These are phyloP conservation scores for Datura wrightii DNA, from an alignment of 257 asterid species.

Conservation along the genomic window DNA sequence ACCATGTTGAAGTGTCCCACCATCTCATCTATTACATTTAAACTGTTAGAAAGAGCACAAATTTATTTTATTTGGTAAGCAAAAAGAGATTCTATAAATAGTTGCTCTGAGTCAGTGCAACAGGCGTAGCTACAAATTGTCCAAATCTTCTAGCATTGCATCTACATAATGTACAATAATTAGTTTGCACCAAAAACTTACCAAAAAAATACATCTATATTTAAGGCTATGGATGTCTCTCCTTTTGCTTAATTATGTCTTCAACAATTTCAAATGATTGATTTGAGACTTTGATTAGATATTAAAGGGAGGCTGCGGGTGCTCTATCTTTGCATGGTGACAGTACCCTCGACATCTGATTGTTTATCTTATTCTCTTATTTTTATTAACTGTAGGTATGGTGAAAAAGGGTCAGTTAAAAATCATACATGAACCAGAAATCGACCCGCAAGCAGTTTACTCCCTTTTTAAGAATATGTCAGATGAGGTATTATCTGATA, in stretches of 20 bases:
- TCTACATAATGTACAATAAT: neutral
- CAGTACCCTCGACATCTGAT: neutral
- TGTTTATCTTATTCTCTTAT: neutral
- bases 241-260: slow-evolving; percentile 16
- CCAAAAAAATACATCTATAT: slow-evolving; percentile 1
- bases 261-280: neutral
- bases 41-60: neutral
- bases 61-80: neutral
- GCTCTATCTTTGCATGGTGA: slow-evolving; percentile 12
- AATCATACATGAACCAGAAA: slow-evolving; percentile 59
- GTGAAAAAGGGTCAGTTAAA: slow-evolving; percentile 70
- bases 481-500: slow-evolving; percentile 65
- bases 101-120: neutral
- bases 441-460: slow-evolving; percentile 68
- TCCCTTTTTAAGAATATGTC: slow-evolving; percentile 71
- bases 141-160: neutral
- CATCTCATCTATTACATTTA: neutral
- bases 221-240: neutral
- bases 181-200: slow-evolving; percentile 2
- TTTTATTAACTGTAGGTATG: slow-evolving; percentile 59
- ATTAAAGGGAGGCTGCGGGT: neutral
- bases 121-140: neutral
- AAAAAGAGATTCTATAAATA: neutral
- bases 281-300: neutral
- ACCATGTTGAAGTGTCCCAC: neutral